Base-by-base conservation (phyloP, 2,329 filamentous ascomycete genomes). In the Ophiosphaerella narmari region DNA sequence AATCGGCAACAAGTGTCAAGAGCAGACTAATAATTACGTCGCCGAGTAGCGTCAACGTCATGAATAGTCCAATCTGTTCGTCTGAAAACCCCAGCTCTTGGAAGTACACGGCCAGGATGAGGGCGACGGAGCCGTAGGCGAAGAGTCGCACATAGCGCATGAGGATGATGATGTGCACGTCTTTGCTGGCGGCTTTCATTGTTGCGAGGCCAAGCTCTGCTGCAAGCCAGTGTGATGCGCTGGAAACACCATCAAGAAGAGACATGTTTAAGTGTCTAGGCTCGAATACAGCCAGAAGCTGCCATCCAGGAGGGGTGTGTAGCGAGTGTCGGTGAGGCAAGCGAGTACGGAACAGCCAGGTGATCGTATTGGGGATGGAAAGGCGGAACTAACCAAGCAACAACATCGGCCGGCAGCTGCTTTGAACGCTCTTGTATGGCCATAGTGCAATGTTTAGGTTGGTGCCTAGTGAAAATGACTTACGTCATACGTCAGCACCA, bases 11-110 rank as follows among this genome's bases (percentile, higher is more conserved):
- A 1, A 74, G 62, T 5, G 73, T 75, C 0, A 75, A 69, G 6
- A 73, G 44, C 7, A 75, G 59, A 33, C 65, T 69, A 9, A 75
- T 53, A 2, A 67, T 35, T 0, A 74, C 71, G 50, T 75, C 73
- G 2, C 73, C 73, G 1, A 74, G 58, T 13, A 75, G 51, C 0
- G 73, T 75, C 39, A 75, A 52, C 1, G 73, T 75, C 70, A 75
- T 74, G 55, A 75, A 75, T 3, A 74, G 50, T 0, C 73, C 73
- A 39, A 75, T 74, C 8, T 66, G 60, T 34, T 55, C 60, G 33
- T 75, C 73, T 0, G 73, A 64, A 24, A 74, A 67, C 2, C 63
- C 63, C 6, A 73, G 59, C 11, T 62, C 59, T 48, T 65, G 57
- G 39, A 75, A 71, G 49, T 71, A 74, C 1, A 73, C 56, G 0